A percentile compares a stretch with the other conserved stretches of the same genome.
These are phyloP conservation scores for Aspergillus tubingensis DNA, from an alignment of 2,329 filamentous ascomycete genomes.

Conservation along the genomic window DNA sequence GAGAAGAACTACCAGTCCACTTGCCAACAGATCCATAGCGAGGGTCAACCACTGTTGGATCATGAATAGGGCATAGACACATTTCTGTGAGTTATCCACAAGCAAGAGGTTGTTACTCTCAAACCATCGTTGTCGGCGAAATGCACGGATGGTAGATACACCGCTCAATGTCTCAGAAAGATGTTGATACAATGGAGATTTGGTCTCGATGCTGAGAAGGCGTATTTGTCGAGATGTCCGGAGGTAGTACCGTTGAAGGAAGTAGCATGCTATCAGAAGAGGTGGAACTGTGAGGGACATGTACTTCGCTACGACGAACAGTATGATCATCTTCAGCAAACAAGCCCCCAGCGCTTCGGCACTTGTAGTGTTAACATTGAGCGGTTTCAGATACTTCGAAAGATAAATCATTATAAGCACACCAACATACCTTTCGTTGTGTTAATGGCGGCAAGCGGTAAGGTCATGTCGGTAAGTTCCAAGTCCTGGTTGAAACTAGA, in stretches of 20 bases:
- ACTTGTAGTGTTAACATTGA: too few species aligned
- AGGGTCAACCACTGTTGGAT: conserved; percentile 1
- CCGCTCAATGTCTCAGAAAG: neutral
- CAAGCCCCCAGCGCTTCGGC: neutral
- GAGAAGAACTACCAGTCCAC: neutral
- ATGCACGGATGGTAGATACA: neutral
- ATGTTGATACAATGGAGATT: neutral
- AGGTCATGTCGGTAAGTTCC: neutral
- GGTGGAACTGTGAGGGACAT: neutral
- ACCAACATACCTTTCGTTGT: neutral
- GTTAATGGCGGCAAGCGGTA: neutral
- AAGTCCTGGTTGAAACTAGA: neutral
- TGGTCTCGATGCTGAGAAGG: neutral
- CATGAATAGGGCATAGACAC: neutral
- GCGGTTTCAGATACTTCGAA: too few species aligned
- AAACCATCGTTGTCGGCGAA: neutral
- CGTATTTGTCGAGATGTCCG: neutral
- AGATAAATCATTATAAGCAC: too few species aligned
- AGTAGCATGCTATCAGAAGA: neutral
- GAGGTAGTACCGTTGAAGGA: neutral
- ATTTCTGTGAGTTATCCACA: neutral
- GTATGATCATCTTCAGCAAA: neutral
- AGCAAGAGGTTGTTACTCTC: neutral
- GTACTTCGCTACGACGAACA: neutral
- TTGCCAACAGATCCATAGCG: neutral